These are phyloP conservation scores for Mycosphaerella sp. DNA, from an alignment of 2,329 filamentous ascomycete genomes.

Conservation along the genomic window DNA sequence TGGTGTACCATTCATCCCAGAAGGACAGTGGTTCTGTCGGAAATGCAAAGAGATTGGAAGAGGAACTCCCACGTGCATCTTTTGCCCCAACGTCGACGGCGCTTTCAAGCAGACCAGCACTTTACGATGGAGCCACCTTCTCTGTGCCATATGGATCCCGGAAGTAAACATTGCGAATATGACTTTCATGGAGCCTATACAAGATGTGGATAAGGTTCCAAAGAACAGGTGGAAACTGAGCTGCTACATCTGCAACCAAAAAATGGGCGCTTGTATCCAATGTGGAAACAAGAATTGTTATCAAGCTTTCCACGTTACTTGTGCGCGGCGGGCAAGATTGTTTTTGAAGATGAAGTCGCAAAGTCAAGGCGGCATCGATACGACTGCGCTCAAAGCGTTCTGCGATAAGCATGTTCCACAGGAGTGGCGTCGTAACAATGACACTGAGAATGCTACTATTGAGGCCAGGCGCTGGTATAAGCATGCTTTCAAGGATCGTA, in stretches of 20 bases:
- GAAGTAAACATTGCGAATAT: constrained; percentile 93
- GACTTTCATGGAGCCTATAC: constrained; percentile 97
- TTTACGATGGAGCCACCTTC: constrained; percentile 91
- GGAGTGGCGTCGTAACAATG: constrained; percentile 82
- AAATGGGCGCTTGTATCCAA: constrained; percentile 97
- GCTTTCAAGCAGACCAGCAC: constrained; percentile 98
- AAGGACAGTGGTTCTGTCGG: constrained; percentile 95
- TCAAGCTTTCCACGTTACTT: constrained; percentile 94
- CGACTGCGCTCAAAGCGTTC: constrained; percentile 82
- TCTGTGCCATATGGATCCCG: constrained; percentile 98
- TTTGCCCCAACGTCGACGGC: constrained; percentile 94
- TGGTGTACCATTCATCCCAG: constrained; percentile 95
- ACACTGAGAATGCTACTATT: constrained; percentile 70
- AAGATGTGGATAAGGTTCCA: constrained; percentile 95
- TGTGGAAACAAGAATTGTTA: constrained; percentile 98
- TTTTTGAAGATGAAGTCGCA: constrained; percentile 96
- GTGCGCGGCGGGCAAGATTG: constrained; percentile 77
- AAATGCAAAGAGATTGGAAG: constrained; percentile 95
- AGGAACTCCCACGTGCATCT: constrained; percentile 90
- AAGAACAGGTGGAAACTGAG: constrained; percentile 78
- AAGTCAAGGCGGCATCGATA: constrained; percentile 72
- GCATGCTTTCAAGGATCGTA: constrained; percentile 76
- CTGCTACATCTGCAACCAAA: constrained; percentile 95
- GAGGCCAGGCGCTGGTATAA: constrained; percentile 87
- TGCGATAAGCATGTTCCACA: constrained; percentile 91